Evolutionary conservation across 257 asterid species (phyloP).

Genomic region (Perilla frutescens): DNA sequence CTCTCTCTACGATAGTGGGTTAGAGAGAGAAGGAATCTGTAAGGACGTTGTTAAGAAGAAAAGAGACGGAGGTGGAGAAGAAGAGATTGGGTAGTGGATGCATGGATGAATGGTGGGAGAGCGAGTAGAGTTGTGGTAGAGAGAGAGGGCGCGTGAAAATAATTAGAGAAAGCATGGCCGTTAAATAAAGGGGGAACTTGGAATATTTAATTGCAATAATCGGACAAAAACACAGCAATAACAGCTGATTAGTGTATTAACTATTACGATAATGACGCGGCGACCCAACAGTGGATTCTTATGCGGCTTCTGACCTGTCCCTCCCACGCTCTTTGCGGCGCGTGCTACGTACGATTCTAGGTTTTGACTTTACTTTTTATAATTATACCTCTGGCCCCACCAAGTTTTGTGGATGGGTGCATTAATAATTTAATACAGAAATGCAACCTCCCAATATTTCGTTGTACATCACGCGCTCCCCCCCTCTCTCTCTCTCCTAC

Average conservation of each 20-base stretch:
- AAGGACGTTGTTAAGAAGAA: slow-evolving; percentile 5
- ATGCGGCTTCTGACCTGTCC: slow-evolving; percentile 13
- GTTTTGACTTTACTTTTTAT: background rate
- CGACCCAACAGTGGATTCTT: slow-evolving; percentile 39
- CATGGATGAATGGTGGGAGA: slow-evolving; percentile 31
- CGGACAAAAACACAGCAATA: slow-evolving; percentile 30
- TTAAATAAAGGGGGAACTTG: slow-evolving; percentile 17
- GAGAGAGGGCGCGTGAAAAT: slow-evolving; percentile 14
- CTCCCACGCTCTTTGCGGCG: slow-evolving; percentile 27
- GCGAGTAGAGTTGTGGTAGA: slow-evolving; percentile 10
- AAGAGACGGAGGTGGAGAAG: slow-evolving; percentile 27
- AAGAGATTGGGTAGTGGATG: slow-evolving; percentile 38
- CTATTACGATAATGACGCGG: slow-evolving; percentile 41
- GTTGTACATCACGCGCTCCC: background rate
- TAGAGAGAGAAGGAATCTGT: slow-evolving; percentile 39
- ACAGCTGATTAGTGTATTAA: background rate
- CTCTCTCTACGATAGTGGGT: slow-evolving; percentile 28
- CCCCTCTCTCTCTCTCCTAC: no score
- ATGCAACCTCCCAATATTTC: background rate
- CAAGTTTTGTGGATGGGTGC: background rate
- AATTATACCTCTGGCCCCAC: slow-evolving; percentile 1
- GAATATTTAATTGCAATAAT: background rate
- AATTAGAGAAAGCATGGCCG: background rate
- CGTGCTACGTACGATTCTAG: slow-evolving; percentile 10
- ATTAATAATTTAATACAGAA: background rate